Conservation (phyloP, 2,329 filamentous ascomycete genomes). For the Cytospora leucostoma region DNA sequence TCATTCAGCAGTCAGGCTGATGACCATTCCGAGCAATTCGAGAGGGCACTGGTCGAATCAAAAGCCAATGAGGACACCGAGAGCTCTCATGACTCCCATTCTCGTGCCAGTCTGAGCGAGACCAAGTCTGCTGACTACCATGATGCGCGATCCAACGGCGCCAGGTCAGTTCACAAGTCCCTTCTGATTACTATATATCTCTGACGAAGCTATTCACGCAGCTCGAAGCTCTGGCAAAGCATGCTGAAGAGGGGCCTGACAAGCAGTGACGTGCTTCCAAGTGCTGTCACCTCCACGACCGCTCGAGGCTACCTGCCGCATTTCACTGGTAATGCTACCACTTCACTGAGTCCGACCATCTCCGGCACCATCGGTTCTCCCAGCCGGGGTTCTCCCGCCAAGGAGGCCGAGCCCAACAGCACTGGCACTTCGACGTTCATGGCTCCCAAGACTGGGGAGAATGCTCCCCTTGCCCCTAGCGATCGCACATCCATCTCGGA, state of each 20-base stretch:
- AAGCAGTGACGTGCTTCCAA: slow-evolving; percentile 40
- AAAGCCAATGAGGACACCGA: slow-evolving; percentile 2
- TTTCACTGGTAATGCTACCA: slow-evolving; percentile 54
- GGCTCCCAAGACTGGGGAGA: slow-evolving; percentile 32
- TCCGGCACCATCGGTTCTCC: slow-evolving; percentile 30
- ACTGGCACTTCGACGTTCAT: slow-evolving; percentile 37
- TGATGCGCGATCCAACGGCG: slow-evolving; percentile 24
- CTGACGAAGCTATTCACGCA: slow-evolving; percentile 30
- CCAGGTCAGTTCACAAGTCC: slow-evolving; percentile 18
- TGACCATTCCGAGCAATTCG: slow-evolving; percentile 28
- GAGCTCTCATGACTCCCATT: slow-evolving; percentile 17
- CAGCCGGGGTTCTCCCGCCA: slow-evolving; percentile 29
- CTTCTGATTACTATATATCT: background rate
- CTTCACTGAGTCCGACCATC: slow-evolving; percentile 37
- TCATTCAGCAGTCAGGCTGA: slow-evolving; percentile 33
- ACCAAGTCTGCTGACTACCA: slow-evolving; percentile 26
- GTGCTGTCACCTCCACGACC: slow-evolving; percentile 54
- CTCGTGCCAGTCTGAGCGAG: slow-evolving; percentile 22
- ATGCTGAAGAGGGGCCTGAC: slow-evolving; percentile 55
- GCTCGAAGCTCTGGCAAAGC: slow-evolving; percentile 50
- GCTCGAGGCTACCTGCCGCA: slow-evolving; percentile 57
- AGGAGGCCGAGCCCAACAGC: slow-evolving; percentile 27
- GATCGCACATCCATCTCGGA: slow-evolving; percentile 32
- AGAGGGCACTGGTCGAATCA: slow-evolving; percentile 24
- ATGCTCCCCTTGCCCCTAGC: slow-evolving; percentile 33